These are phyloP conservation scores for Plasmodium gaboni DNA, from an alignment of 169 alveolate species.

Conservation along the genomic window DNA sequence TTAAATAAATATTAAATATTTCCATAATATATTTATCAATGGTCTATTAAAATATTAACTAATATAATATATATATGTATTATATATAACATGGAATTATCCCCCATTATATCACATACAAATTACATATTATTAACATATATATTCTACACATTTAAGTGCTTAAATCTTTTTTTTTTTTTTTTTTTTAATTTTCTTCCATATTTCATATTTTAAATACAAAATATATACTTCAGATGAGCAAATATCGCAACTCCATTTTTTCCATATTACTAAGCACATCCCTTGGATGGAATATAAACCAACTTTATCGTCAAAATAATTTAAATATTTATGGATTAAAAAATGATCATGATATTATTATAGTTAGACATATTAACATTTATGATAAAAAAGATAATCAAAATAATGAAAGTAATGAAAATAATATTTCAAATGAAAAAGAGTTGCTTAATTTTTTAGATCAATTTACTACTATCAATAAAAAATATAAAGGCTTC, in stretches of 20 bases:
- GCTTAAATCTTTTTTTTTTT: background rate
- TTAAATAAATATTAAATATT: too few species aligned
- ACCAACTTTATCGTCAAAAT: slow-evolving; percentile 39
- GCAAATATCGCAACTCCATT: slow-evolving; percentile 36
- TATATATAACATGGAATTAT: too few species aligned
- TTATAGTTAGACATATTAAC: slow-evolving; percentile 58
- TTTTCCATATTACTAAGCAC: slow-evolving; percentile 31
- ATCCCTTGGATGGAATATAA: slow-evolving; percentile 59
- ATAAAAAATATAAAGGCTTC: slow-evolving; percentile 48
- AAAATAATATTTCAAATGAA: slow-evolving; percentile 30
- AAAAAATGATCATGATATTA: slow-evolving; percentile 34
- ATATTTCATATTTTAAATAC: too few species aligned
- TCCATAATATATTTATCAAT: too few species aligned
- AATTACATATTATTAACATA: too few species aligned
- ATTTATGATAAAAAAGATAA: slow-evolving; percentile 40
- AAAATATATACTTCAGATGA: slow-evolving; percentile 10
- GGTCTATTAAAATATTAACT: too few species aligned
- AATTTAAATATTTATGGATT: slow-evolving; percentile 34
- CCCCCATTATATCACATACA: too few species aligned
- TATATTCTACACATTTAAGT: background rate
- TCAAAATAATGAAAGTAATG: background rate
- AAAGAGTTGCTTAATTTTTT: slow-evolving; percentile 43
- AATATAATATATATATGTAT: too few species aligned
- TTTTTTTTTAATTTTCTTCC: background rate
- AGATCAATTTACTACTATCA: slow-evolving; percentile 26